Base-by-base conservation (phyloP, 805 yeast genomes). In the Hyphopichia homilentoma region DNA sequence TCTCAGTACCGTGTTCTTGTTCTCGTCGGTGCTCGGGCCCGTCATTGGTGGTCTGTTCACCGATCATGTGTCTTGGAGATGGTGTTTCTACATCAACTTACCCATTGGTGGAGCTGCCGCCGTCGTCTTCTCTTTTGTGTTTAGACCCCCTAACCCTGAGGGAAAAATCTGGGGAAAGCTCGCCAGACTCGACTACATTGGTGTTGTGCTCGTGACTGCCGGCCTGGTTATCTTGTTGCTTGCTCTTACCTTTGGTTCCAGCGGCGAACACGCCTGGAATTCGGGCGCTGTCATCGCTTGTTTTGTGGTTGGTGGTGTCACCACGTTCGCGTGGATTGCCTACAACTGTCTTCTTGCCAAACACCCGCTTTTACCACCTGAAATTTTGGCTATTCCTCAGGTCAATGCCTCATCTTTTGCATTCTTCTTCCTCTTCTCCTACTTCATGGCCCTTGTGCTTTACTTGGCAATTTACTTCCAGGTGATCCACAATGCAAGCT, bases 21-120 rank as follows among this genome's bases (percentile, higher is more conserved):
- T 71, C 5, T 69, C 79, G 1, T 61, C 75, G 3, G 74, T 74
- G 4, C 41, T 65, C 14, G 87, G 86, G 1, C 86, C 87, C 0
- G 52, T 78, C 14, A 48, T 81, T 15, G 86, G 86, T 9, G 86
- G 86, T 28, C 77, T 76, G 0, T 70, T 81, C 37, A 68, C 84
- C 2, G 50, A 71, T 3, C 54, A 68, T 29, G 74, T 67, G 6
- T 54, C 73, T n/a, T 81, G 88, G 87, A 65, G 87, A 48, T 81
- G 88, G 86, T 75, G 84, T 45, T 82, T 80, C 50, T 82, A 76
- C 52, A 65, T 82, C 41, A 82, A 81, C 48, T 52, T 82, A 21
- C 85, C 85, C 3, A 53, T 79, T 25, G 84, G 84, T 9, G 85
- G 79, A 1, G 36, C 62, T 1, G 71, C 78, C 1, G 41, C 60